Conservation (phyloP, 2,329 filamentous ascomycete species). For the Fusarium liriodendri region DNA sequence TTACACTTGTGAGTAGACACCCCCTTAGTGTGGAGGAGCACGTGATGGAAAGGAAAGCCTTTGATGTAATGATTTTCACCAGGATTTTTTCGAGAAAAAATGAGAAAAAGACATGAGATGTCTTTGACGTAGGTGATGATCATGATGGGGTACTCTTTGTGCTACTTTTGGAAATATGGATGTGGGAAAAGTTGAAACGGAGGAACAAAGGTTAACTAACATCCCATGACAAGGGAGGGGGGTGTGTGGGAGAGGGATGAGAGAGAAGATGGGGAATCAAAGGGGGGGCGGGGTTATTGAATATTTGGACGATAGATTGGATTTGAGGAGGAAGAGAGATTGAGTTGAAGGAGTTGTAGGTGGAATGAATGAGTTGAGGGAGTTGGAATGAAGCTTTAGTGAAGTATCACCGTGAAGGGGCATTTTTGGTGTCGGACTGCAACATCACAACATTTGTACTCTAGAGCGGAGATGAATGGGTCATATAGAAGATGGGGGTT, state of each 20-base stretch:
- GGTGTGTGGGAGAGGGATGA: slow-evolving; percentile 23
- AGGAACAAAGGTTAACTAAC: background rate
- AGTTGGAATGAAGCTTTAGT: background rate
- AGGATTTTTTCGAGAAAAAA: background rate
- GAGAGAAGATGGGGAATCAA: slow-evolving; percentile 6
- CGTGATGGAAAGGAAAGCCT: background rate
- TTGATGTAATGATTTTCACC: background rate
- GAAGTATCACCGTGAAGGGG: background rate
- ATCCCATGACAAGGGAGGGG: slow-evolving; percentile 26
- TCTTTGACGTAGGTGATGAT: slow-evolving; percentile 7
- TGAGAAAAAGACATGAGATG: background rate
- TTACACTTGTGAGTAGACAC: background rate
- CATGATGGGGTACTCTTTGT: background rate
- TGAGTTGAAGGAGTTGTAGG: slow-evolving; percentile 6
- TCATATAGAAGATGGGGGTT: slow-evolving; percentile 16
- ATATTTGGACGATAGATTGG: slow-evolving; percentile 36
- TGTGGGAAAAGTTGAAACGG: background rate
- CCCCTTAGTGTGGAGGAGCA: background rate
- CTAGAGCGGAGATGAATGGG: background rate
- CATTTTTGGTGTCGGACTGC: background rate
- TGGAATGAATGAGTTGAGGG: slow-evolving; percentile 6
- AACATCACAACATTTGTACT: background rate
- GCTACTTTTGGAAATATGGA: background rate
- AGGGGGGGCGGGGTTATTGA: slow-evolving; percentile 34
- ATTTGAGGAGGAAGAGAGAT: slow-evolving; percentile 13